Conservation (phyloP, 805 yeast species). For the Yarrowia porcina region DNA sequence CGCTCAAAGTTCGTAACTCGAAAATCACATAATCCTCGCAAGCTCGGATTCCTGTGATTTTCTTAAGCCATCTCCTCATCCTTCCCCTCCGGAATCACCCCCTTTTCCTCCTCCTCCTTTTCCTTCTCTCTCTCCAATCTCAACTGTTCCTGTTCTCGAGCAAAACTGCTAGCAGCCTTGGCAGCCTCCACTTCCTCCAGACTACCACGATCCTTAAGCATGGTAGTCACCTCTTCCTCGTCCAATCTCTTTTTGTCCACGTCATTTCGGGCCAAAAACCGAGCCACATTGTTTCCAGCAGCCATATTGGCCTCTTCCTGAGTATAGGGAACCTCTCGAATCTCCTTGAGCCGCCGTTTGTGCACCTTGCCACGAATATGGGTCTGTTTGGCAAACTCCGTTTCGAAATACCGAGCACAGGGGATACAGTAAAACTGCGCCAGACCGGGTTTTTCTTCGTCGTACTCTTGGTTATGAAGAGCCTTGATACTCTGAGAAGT, state of each 20-base stretch:
- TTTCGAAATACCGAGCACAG: conserved; percentile 89
- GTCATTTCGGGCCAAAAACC: conserved; percentile 62
- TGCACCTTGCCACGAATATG: conserved; percentile 79
- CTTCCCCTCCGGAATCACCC: conserved; percentile 1
- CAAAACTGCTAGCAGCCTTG: conserved; percentile 17
- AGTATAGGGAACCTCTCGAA: conserved; percentile 78
- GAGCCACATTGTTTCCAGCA: conserved; percentile 68
- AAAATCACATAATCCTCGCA: background rate
- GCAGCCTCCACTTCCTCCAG: conserved; percentile 30
- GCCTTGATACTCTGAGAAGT: conserved; percentile 58
- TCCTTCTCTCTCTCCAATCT: conserved; percentile 40
- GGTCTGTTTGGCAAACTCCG: conserved; percentile 63
- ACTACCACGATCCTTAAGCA: conserved; percentile 39
- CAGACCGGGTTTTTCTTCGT: conserved; percentile 87
- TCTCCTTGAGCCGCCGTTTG: conserved; percentile 76
- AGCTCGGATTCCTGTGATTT: background rate
- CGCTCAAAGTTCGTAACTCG: background rate
- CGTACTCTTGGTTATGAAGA: conserved; percentile 76
- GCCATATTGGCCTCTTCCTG: conserved; percentile 90
- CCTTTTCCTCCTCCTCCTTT: conserved; percentile 35
- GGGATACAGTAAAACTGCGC: conserved; percentile 94
- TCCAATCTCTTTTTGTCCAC: conserved; percentile 53
- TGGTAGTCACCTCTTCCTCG: conserved; percentile 26
- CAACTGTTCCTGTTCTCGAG: conserved; percentile 13
- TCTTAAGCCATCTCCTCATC: background rate